These are phyloP conservation scores for Geotrichum histeridarum DNA, from an alignment of 1,139 yeast species.

Conservation along the genomic window DNA sequence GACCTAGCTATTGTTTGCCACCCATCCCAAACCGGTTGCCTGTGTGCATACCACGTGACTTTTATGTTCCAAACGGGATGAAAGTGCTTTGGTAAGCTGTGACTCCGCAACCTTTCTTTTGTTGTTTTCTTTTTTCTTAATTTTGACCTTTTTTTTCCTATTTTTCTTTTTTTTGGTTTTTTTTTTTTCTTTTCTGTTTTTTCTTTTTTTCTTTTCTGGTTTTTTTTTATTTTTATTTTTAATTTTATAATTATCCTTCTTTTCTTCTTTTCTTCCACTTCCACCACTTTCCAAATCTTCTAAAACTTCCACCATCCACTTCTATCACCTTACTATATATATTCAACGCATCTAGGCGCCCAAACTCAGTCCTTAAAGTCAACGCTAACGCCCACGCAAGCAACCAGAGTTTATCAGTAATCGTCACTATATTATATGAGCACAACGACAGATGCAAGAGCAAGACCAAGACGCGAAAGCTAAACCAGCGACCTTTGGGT, in stretches of 20 bases:
- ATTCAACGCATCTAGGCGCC: too few species aligned
- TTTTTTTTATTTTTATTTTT: conserved; percentile 17
- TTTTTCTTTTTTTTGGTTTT: conserved; percentile 2
- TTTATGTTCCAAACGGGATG: background rate
- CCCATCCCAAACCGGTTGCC: background rate
- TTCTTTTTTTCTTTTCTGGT: conserved; percentile 21
- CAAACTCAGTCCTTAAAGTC: too few species aligned
- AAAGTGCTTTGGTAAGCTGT: too few species aligned
- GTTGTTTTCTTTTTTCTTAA: background rate
- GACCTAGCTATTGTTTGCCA: too few species aligned
- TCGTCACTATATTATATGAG: background rate
- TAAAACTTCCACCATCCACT: too few species aligned
- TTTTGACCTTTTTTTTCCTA: conserved; percentile 1
- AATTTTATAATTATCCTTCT: conserved; percentile 18
- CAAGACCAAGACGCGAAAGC: conserved; percentile 6
- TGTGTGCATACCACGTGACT: conserved; percentile 23
- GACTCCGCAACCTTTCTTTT: conserved; percentile 12
- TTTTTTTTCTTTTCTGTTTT: conserved; percentile 19
- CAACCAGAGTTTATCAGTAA: too few species aligned
- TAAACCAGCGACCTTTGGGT: conserved; percentile 3
- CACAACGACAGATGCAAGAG: conserved; percentile 3
- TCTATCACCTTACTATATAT: too few species aligned
- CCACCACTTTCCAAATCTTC: background rate
- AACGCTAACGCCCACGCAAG: too few species aligned
- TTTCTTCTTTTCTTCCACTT: background rate